A percentile compares a stretch with the other conserved stretches of the same genome.
phyloP scores from a whole-genome alignment of 768 basidiomycete species.

The Kwoniella dejecticola region DNA sequence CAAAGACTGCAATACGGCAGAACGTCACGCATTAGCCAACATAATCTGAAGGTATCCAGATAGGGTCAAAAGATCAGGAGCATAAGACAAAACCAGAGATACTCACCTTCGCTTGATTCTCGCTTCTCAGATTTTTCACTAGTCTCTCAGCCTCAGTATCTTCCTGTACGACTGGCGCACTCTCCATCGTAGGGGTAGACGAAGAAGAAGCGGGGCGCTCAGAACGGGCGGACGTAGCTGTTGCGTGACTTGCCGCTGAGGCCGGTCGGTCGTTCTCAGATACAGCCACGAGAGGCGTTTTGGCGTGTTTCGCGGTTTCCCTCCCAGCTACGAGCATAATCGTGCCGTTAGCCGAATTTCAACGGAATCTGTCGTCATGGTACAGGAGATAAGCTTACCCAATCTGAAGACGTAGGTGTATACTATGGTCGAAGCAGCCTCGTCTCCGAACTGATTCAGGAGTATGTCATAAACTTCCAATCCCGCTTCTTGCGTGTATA shows the following conservation, averaged over 20 bases:
- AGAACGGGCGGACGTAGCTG: constrained; percentile 3
- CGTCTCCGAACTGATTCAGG: constrained; percentile 83
- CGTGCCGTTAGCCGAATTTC: not conserved
- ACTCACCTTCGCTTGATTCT: constrained; percentile 61
- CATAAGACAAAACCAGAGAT: not conserved
- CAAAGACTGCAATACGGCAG: constrained; percentile 64
- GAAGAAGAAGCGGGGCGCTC: constrained; percentile 6
- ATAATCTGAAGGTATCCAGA: too few relatives aligned
- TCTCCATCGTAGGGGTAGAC: not conserved
- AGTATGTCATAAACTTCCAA: constrained; percentile 82
- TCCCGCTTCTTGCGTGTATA: constrained; percentile 37
- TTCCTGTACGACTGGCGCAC: constrained; percentile 53
- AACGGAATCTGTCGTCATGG: too few relatives aligned
- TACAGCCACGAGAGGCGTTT: constrained; percentile 14
- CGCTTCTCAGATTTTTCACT: constrained; percentile 77
- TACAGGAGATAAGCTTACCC: too few relatives aligned
- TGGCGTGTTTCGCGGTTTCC: constrained; percentile 14
- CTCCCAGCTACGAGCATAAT: constrained; percentile 14
- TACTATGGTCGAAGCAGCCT: constrained; percentile 40
- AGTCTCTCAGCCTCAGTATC: constrained; percentile 74
- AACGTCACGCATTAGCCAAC: not conserved
- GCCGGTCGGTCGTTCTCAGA: constrained; percentile 9
- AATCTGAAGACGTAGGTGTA: constrained; percentile 46
- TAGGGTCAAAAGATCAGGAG: too few relatives aligned
- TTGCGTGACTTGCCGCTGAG: constrained; percentile 5